These are phyloP conservation scores for Colletotrichum zoysiae DNA, from an alignment of 2,329 filamentous ascomycete species.

Conservation along the genomic window DNA sequence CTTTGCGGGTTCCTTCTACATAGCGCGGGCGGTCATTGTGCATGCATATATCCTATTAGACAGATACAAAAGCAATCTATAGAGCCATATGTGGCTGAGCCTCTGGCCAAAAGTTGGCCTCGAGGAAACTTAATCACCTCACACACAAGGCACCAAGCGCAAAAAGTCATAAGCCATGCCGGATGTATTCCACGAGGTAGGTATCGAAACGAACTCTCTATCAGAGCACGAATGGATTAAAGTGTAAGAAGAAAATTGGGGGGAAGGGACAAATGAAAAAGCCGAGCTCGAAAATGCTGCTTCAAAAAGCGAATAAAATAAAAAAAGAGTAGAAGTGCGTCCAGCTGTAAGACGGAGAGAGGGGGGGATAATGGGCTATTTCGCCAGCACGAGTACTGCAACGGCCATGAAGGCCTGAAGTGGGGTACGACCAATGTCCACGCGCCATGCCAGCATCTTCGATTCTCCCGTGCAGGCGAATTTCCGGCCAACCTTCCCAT, in stretches of 20 bases:
- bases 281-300: conserved; percentile 46
- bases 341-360: conserved; percentile 55
- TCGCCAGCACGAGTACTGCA: conserved; percentile 38
- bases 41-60: conserved; percentile 26
- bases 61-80: conserved; percentile 22
- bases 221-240: conserved; percentile 54
- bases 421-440: conserved; percentile 37
- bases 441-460: conserved; percentile 33
- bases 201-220: conserved; percentile 60
- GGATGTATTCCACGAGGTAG: conserved; percentile 51
- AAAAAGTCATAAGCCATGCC: conserved; percentile 46
- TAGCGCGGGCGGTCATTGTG: conserved; percentile 31
- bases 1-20: conserved; percentile 19
- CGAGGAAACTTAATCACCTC: conserved; percentile 51
- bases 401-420: conserved; percentile 27
- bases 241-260: conserved; percentile 44
- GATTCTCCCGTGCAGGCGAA: conserved; percentile 19
- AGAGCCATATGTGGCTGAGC: conserved; percentile 9
- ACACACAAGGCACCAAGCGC: conserved; percentile 36
- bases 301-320: conserved; percentile 47
- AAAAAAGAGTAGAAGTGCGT: conserved; percentile 55
- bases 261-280: conserved; percentile 37
- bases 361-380: conserved; percentile 41
- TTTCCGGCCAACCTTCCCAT: conserved; percentile 25
- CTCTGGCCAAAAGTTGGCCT: neutral